Base-by-base conservation (phyloP, 257 asterid genomes). In the Solanum medicagineum region DNA sequence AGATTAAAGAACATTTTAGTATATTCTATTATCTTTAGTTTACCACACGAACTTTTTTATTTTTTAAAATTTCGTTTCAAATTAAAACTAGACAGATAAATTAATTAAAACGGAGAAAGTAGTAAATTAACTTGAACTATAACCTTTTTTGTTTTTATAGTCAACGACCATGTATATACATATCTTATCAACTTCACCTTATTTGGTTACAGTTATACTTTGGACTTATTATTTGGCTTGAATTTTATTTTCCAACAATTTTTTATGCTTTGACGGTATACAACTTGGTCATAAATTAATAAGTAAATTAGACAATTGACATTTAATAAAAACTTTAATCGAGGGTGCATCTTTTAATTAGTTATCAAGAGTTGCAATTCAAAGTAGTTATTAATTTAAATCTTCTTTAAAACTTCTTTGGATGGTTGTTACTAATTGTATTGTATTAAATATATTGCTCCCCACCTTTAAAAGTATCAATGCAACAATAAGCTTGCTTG, bases 151-250 rank as follows among this genome's bases (percentile, higher is more conserved):
- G 36, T 32, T 32, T 32, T 32, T 32, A 24, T n/a, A 59, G 7
- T 59, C 15, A 1, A n/a, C 29, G 66, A n/a, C 1, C 1, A n/a
- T 59, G 66, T 59, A 59, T 59, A 42, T 42, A 42, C 66, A 59
- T 26, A 32, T 32, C 36, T 32, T 32, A 3, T 32, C 16, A 17
- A 70, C 54, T 40, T 70, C 10, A 40, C 2, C 79, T 70, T 24
- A 36, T 69, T 40, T 70, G 79, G 53, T 70, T 24, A 44, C 51
- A 40, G 32, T 70, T 70, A 22, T 11, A 70, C 16, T 19, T 70
- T 40, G 80, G 80, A 70, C 80, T 70, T 70, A 70, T 36, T 68
- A 68, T 42, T 70, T 36, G 42, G 42, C 42, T 36, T 36, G 42
- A 4, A 9, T 40, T 70, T 70, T 40, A 3, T 19, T 70, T 10